Percentiles rank a stretch among this genome's conserved stretches.
phyloP scores from a whole-genome alignment of 2,329 filamentous ascomycete species.

The Taxawa tesnikishii region DNA sequence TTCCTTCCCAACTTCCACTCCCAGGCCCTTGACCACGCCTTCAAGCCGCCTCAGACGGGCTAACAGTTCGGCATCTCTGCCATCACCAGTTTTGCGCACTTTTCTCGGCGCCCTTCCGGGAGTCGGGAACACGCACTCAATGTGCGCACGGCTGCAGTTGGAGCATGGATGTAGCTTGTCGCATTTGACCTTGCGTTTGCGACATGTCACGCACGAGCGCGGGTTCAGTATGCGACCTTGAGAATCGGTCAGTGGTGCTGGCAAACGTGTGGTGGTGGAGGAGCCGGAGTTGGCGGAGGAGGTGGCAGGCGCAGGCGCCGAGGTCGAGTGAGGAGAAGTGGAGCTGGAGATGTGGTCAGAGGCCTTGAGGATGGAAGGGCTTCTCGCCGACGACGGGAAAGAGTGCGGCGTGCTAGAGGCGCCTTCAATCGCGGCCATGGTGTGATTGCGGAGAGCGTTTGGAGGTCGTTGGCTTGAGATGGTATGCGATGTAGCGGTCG shows the following conservation, averaged over 20 bases:
- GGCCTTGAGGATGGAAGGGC: no score
- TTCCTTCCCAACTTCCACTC: slow-evolving; percentile 23
- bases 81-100: slow-evolving; percentile 52
- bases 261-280: neutral
- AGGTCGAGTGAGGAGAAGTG: slow-evolving; percentile 2
- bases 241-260: slow-evolving; percentile 12
- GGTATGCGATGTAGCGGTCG: no score
- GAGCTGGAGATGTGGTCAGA: neutral
- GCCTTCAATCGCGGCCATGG: no score
- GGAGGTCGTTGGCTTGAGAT: no score
- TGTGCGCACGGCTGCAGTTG: slow-evolving; percentile 59
- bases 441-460: no score
- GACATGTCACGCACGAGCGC: slow-evolving; percentile 39
- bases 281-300: neutral
- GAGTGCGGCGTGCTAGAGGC: no score
- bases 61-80: slow-evolving; percentile 49
- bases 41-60: slow-evolving; percentile 62
- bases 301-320: neutral
- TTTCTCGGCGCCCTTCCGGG: slow-evolving; percentile 61
- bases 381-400: no score
- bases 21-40: slow-evolving; percentile 56
- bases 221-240: slow-evolving; percentile 23
- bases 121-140: slow-evolving; percentile 62
- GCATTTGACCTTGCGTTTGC: slow-evolving; percentile 58
- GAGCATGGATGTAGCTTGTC: slow-evolving; percentile 67